Conservation (phyloP, 108 stramenopile genomes). For the Discostella pseudostelligera region DNA sequence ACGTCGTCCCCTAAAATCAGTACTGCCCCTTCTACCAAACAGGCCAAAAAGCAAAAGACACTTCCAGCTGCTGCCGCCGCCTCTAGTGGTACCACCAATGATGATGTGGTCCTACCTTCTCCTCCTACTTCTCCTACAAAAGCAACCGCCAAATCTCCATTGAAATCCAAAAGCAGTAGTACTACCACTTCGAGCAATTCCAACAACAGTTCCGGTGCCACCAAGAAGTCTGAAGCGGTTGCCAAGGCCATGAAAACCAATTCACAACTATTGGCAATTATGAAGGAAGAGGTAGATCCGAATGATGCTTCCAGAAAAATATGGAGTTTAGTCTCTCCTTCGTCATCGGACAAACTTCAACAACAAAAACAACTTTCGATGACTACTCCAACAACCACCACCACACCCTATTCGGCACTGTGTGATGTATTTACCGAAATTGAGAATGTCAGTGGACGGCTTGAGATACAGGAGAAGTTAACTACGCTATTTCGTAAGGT, state of each 20-base stretch:
- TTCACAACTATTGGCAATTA: slow-evolving; percentile 16
- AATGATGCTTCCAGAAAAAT: slow-evolving; percentile 10
- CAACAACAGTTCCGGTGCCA: not conserved
- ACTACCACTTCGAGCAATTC: no score
- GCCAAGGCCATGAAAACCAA: slow-evolving; percentile 50
- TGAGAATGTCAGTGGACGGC: slow-evolving; percentile 71
- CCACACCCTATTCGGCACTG: slow-evolving; percentile 68
- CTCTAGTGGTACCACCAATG: not conserved
- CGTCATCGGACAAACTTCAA: not conserved
- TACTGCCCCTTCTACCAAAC: no score
- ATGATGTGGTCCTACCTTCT: no score
- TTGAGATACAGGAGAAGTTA: slow-evolving; percentile 88
- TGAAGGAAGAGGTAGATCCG: slow-evolving; percentile 21
- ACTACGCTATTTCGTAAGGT: slow-evolving; percentile 70
- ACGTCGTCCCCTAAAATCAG: no score
- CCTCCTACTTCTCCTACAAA: not conserved
- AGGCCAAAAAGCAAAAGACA: not conserved
- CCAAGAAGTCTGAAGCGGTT: slow-evolving; percentile 46
- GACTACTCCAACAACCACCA: not conserved
- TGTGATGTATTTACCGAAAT: slow-evolving; percentile 72
- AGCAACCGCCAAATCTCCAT: slow-evolving; percentile 19
- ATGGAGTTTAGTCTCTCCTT: not conserved
- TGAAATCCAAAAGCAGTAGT: slow-evolving; percentile 15
- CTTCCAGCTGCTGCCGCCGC: not conserved
- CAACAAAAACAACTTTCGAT: not conserved